Conservation (phyloP, 2,329 filamentous ascomycete species). For the Stachybotrys chartarum region DNA sequence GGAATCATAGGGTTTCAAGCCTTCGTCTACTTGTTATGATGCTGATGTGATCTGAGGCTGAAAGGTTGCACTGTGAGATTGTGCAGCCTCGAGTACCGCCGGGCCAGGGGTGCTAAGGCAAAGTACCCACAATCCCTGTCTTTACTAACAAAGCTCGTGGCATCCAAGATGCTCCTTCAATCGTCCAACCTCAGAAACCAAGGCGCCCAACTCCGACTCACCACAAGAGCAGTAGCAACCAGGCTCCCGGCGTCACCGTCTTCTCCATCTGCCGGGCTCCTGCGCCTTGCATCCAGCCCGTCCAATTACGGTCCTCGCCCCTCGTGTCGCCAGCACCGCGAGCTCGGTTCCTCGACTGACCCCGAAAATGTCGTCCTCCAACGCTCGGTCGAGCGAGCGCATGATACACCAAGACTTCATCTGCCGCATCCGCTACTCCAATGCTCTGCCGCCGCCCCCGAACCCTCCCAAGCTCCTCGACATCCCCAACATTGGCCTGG, state of each 20-base stretch:
- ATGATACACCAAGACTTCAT: constrained; percentile 92
- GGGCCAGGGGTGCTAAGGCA: neutral
- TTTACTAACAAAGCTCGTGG: neutral
- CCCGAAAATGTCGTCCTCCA: constrained; percentile 23
- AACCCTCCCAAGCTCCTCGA: constrained; percentile 95
- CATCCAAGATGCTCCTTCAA: neutral
- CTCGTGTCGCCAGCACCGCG: neutral
- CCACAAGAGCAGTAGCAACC: too few relatives aligned
- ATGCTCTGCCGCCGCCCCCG: constrained; percentile 88
- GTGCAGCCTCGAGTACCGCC: too few relatives aligned
- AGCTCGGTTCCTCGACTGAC: constrained; percentile 5
- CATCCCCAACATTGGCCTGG: constrained; percentile 87
- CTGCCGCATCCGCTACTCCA: constrained; percentile 89
- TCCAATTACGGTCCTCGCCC: neutral
- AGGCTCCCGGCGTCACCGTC: neutral
- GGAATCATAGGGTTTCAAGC: too few relatives aligned
- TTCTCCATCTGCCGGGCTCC: neutral
- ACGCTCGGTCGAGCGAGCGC: constrained; percentile 42
- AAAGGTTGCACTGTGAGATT: neutral
- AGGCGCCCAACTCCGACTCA: too few relatives aligned
- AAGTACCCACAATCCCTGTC: neutral
- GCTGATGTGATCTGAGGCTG: neutral
- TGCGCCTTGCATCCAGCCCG: neutral
- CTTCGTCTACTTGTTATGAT: too few relatives aligned
- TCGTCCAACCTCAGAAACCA: neutral